phyloP scores from a whole-genome alignment of 2,329 filamentous ascomycete species.

The Claviceps africana region DNA sequence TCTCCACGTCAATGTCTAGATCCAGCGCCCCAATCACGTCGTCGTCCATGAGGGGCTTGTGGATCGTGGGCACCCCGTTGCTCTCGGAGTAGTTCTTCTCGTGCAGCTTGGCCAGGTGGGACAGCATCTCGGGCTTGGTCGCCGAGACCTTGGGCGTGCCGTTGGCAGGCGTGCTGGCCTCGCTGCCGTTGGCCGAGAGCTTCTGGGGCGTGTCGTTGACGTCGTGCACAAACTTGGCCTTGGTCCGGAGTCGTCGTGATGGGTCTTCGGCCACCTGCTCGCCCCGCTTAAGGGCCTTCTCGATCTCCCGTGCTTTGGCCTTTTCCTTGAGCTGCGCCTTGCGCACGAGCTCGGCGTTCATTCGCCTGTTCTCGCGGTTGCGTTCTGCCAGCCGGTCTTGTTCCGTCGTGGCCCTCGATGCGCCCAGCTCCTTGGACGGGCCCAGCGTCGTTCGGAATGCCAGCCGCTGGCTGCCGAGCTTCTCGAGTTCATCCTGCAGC shows the following conservation, averaged over 20 bases:
- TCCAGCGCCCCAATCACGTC: conserved; percentile 85
- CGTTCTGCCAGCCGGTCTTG: conserved; percentile 73
- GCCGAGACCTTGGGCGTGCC: conserved; percentile 36
- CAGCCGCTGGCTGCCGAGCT: conserved; percentile 52
- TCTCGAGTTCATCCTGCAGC: conserved; percentile 46
- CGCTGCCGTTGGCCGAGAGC: conserved; percentile 32
- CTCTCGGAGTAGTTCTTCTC: conserved; percentile 40
- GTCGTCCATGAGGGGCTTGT: conserved; percentile 74
- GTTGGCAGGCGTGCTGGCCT: conserved; percentile 36
- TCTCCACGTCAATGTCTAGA: conserved; percentile 82
- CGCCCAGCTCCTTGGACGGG: conserved; percentile 35
- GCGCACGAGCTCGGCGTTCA: conserved; percentile 81
- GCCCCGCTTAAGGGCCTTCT: conserved; percentile 47
- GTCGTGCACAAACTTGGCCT: conserved; percentile 55
- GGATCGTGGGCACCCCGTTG: conserved; percentile 52
- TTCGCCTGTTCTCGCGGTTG: conserved; percentile 70
- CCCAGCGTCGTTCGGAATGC: conserved; percentile 56
- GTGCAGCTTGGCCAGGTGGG: conserved; percentile 40
- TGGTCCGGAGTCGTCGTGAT: conserved; percentile 49
- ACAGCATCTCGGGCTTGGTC: conserved; percentile 28
- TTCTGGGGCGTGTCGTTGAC: conserved; percentile 36
- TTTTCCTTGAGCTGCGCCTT: conserved; percentile 78
- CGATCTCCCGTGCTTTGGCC: conserved; percentile 44
- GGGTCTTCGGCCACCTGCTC: conserved; percentile 46
- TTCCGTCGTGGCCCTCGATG: conserved; percentile 41